Conservation (phyloP, 2,329 filamentous ascomycete species). For the Tolypocladium pustulatum region DNA sequence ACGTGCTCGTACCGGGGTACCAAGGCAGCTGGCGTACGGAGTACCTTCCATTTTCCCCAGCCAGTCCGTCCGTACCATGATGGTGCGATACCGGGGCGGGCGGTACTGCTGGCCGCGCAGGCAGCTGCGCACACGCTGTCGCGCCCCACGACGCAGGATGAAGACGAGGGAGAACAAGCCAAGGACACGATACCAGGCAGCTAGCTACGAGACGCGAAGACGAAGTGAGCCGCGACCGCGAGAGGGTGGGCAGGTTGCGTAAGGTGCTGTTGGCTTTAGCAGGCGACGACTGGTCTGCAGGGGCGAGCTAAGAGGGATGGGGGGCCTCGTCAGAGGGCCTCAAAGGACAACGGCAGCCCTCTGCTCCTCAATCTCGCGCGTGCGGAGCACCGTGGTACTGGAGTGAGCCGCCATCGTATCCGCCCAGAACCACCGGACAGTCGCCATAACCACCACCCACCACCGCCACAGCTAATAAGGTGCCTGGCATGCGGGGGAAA, state of each 20-base stretch:
- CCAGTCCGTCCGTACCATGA: not conserved
- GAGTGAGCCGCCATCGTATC: not conserved
- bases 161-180: not conserved
- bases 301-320: not conserved
- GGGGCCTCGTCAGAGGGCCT: not conserved
- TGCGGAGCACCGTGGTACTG: not conserved
- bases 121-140: not conserved
- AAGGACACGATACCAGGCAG: not conserved
- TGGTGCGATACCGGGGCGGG: too few species aligned
- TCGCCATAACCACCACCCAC: not conserved
- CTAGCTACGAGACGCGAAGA: too few species aligned
- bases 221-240: not conserved
- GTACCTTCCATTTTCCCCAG: too few species aligned
- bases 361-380: not conserved
- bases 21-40: too few species aligned
- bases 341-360: not conserved
- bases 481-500: too few species aligned
- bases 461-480: not conserved
- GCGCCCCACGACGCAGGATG: not conserved
- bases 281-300: not conserved
- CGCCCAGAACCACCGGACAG: not conserved
- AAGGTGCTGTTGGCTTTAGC: not conserved
- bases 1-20: not conserved
- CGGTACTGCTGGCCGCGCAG: not conserved
- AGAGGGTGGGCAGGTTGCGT: not conserved